Conservation (phyloP, 331 rosid species). For the Prunus yedoensis region DNA sequence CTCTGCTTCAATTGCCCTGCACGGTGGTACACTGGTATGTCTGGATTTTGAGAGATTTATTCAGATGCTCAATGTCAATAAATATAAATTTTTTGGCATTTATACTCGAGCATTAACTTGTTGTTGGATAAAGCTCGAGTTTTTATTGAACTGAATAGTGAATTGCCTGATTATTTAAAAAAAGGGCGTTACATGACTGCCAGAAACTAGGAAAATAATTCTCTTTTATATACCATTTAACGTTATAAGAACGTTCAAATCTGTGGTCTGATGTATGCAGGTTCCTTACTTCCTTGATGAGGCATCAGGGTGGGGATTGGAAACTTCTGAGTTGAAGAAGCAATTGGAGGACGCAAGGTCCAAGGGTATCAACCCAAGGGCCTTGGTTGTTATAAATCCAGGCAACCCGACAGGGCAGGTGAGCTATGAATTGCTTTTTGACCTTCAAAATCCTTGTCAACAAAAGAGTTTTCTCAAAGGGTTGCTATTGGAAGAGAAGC, state of each 20-base stretch:
- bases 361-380: constrained; percentile 75
- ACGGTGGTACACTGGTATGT: constrained; percentile 86
- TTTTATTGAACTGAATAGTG: background rate
- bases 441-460: background rate
- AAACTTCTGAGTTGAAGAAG: constrained; percentile 68
- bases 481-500: constrained; percentile 10
- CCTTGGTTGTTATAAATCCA: constrained; percentile 92
- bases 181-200: background rate
- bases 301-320: constrained; percentile 93
- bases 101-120: background rate
- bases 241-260: constrained; percentile 13
- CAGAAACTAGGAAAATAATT: constrained; percentile 17
- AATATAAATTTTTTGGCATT: background rate
- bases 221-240: background rate
- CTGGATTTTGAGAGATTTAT: background rate
- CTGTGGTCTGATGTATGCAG: constrained; percentile 36
- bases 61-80: constrained; percentile 10
- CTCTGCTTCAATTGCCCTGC: constrained; percentile 97
- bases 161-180: background rate
- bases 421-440: constrained; percentile 21
- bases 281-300: constrained; percentile 96
- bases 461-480: background rate
- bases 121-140: background rate
- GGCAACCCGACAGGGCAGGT: constrained; percentile 99
- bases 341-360: constrained; percentile 78